Evolutionary conservation across 2,329 filamentous ascomycete genomes (phyloP), one percentile per base, ranked within the genome.

Genomic region (Beauveria sp.): DNA sequence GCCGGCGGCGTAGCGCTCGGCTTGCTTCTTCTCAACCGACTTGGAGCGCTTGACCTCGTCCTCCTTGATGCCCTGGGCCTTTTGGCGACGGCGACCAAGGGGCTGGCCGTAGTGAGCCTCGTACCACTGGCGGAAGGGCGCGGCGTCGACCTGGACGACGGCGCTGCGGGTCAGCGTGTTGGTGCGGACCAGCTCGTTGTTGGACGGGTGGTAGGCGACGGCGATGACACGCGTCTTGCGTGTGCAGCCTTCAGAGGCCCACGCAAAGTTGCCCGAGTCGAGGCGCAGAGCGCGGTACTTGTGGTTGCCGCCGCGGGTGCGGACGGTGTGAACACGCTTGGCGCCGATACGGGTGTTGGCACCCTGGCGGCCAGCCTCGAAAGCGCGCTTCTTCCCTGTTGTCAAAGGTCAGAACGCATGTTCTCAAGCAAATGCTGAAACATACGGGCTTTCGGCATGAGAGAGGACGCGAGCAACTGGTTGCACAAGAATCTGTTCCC

Each of bases 161-260:
- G 95, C 95, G 77, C 91, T 91, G 84, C 93, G 96, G 86, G 95
- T 99, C 79, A 99, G 87, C 84, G 95, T 98, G 89, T 99, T 99
- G 82, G 95, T 99, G 77, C 95, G 95, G 85, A 99, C 93, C 73
- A 99, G 88, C 85, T 99, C 95, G 91, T 99, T 99, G 93, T 99
- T 99, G 79, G 93, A 97, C 67, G 95, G 96, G 83, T 99, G 96
- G 90, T 92, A 99, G 78, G 88, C 89, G 82, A 99, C 96, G 75
- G 85, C 92, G 79, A 99, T 97, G 79, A 99, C 90, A 85, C 96
- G 95, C 81, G 91, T 92, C 89, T 99, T 99, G 88, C 95, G 93
- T 82, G 93, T 90, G 81, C 92, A 85, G 76, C 93, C 93, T 87
- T 99, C 95, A 70, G 92, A 97, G 75, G 91, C 93, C 95, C 95